Conservation (phyloP, 108 stramenopile genomes). For the Nitzschia sp. region DNA sequence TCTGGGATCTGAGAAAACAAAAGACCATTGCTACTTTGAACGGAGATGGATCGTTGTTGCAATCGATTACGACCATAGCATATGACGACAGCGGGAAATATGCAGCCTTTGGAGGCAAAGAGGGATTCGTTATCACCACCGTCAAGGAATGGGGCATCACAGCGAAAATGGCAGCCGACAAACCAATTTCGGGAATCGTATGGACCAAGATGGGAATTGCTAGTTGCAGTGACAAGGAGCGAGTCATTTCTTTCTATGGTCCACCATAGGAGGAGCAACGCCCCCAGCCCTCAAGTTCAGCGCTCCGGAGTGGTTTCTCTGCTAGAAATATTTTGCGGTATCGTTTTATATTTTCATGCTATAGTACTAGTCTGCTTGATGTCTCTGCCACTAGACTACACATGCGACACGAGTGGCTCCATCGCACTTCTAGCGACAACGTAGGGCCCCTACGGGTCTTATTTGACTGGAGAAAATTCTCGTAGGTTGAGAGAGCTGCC, state of each 20-base stretch:
- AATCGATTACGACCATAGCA: slow-evolving; percentile 35
- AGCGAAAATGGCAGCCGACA: slow-evolving; percentile 4
- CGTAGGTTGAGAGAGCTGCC: no score
- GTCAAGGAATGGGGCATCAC: slow-evolving; percentile 78
- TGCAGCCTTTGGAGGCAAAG: slow-evolving; percentile 62
- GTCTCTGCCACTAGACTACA: no score
- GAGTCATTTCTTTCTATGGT: slow-evolving; percentile 15
- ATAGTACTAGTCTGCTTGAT: no score
- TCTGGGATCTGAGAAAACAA: slow-evolving; percentile 91
- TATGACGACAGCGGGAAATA: slow-evolving; percentile 76
- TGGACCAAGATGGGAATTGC: slow-evolving; percentile 5
- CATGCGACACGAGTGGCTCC: no score
- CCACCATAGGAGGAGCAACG: neutral
- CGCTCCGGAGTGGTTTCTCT: no score
- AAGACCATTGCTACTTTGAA: slow-evolving; percentile 54
- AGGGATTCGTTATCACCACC: slow-evolving; percentile 49
- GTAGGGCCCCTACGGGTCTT: no score
- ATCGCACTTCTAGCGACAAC: no score
- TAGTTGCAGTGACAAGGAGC: slow-evolving; percentile 17
- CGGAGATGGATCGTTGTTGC: slow-evolving; percentile 16
- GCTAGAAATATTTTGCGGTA: no score
- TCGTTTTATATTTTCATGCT: no score
- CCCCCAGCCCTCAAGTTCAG: no score
- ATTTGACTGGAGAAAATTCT: no score
- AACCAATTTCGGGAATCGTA: slow-evolving; percentile 2